Percentiles rank a stretch among this genome's conserved stretches.
These are phyloP conservation scores for Alternaria infectoria DNA, from an alignment of 2,329 filamentous ascomycete species.

Conservation along the genomic window DNA sequence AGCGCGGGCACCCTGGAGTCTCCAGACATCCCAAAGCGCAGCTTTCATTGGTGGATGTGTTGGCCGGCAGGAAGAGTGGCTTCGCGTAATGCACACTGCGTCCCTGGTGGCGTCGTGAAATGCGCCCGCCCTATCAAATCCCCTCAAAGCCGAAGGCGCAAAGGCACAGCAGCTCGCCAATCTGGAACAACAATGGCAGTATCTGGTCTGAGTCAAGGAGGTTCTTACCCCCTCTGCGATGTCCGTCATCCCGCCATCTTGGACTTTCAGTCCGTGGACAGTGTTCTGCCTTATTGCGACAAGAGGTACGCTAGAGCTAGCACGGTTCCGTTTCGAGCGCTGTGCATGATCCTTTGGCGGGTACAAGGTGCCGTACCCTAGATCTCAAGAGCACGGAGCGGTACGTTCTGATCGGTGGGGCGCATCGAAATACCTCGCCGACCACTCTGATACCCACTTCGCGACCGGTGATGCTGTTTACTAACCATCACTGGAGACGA, in stretches of 20 bases:
- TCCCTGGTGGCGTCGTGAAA: background rate
- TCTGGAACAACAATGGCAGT: conserved; percentile 3
- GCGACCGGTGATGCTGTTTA: background rate
- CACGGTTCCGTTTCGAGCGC: conserved; percentile 11
- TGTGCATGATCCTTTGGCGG: conserved; percentile 8
- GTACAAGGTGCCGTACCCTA: conserved; percentile 6
- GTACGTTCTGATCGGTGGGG: conserved; percentile 5
- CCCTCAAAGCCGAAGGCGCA: background rate
- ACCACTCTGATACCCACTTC: conserved; percentile 2
- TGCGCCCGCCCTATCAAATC: conserved; percentile 2
- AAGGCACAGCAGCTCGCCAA: conserved; percentile 12
- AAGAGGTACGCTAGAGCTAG: conserved; percentile 5
- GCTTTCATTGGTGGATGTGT: background rate
- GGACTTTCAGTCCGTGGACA: background rate
- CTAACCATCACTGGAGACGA: background rate
- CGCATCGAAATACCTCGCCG: conserved; percentile 1
- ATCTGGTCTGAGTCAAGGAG: background rate
- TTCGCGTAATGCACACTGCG: background rate
- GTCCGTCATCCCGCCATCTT: background rate
- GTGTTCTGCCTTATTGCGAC: background rate
- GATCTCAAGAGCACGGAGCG: conserved; percentile 3
- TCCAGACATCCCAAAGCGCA: background rate
- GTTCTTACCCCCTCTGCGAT: background rate
- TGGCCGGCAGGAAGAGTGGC: background rate
- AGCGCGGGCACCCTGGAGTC: background rate